Evolutionary conservation across 192 early-diverging fungal species (phyloP), one percentile per base, ranked within the genome.

Genomic region (Helicostylum pulchrum): DNA sequence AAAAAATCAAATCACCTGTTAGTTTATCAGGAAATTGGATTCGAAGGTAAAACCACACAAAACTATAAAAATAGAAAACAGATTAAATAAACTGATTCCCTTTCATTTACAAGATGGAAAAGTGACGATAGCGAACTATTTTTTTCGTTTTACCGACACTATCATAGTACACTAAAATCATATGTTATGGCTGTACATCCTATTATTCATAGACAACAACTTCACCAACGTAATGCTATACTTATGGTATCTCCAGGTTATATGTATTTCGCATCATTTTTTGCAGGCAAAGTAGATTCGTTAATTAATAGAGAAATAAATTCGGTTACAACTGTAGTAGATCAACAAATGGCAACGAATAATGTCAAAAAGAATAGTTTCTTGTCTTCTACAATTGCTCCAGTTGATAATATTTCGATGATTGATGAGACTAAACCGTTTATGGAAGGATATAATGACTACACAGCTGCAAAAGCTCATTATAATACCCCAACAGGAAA

Each of bases 71-170:
- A 23, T 3, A 5, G 19, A 52, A 8, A 26, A 26, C 26, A 2
- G 2, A 26, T 26, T 2, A 26, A 26, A 26, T 26, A 26, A 39
- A 39, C 36, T 39, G 36, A 39, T 10, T 12, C 7, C 23, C 26
- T n/a, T 1, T 52, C 19, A 26, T 6, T 19, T 15, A n/a, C 6
- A 34, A 70, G 70, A 53, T 80, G 79, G 79, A 76, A 75, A 49
- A 77, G 76, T 58, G 79, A 80, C 11, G 79, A 80, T 36, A 78
- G 77, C 42, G 80, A 81, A 52, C 56, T 81, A 15, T 81, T 78
- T 59, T 77, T 78, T 58, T 68, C 76, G 31, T 81, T 81, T 60
- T 81, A 77, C 47, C 64, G 76, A 20, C 77, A 81, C 51, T 78
- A 78, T 44, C 77, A 81, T 42, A 52, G 71, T 11, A 72, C 70